phyloP scores from a whole-genome alignment of 345 rosid species.

The Camelina laxa region DNA sequence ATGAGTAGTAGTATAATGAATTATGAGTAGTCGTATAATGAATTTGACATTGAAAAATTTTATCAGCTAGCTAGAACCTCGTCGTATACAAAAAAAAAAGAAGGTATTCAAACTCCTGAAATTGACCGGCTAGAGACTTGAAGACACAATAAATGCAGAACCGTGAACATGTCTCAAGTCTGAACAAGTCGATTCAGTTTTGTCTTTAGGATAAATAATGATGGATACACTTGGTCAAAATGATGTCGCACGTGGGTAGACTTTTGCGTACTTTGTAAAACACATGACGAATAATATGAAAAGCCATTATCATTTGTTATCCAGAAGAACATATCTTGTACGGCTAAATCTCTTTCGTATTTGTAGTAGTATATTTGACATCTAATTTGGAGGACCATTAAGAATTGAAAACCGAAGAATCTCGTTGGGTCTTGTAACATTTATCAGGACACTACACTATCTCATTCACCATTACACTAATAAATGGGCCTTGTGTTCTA shows the following conservation, averaged over 20 bases:
- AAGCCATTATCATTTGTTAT: background rate
- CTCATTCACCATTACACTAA: background rate
- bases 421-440: background rate
- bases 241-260: conserved; percentile 30
- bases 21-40: background rate
- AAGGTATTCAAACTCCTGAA: conserved; percentile 19
- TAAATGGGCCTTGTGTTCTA: conserved; percentile 18
- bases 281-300: conserved; percentile 16
- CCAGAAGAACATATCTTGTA: background rate
- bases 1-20: too few species aligned
- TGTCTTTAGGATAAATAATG: background rate
- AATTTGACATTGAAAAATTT: background rate
- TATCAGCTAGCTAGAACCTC: background rate
- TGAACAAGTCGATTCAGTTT: background rate
- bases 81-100: background rate
- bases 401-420: background rate
- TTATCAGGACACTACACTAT: too few species aligned
- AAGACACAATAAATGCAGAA: conserved; percentile 17
- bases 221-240: conserved; percentile 21
- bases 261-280: conserved; percentile 1
- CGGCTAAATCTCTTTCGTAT: conserved; percentile 15
- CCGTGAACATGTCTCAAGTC: background rate
- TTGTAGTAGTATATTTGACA: background rate
- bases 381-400: background rate
- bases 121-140: conserved; percentile 7